These are phyloP conservation scores for Trichoderma aggressivum DNA, from an alignment of 2,329 filamentous ascomycete genomes.

Conservation along the genomic window DNA sequence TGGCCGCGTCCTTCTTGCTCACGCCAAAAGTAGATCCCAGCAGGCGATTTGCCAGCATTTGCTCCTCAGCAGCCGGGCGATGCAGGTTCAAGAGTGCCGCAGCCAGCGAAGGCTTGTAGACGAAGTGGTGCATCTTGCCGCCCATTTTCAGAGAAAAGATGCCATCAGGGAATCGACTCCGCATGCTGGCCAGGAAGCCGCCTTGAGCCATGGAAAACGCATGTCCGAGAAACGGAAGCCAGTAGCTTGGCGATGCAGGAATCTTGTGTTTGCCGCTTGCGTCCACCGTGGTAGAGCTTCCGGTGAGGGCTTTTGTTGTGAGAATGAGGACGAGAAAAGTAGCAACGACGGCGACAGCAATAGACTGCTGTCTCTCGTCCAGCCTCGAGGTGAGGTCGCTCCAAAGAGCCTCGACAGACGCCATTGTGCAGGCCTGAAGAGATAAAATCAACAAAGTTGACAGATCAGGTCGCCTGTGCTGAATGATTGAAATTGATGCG, in stretches of 20 bases:
- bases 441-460: not conserved
- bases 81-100: conserved; percentile 31
- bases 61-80: conserved; percentile 26
- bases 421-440: not conserved
- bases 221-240: conserved; percentile 38
- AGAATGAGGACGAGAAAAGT: conserved; percentile 28
- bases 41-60: conserved; percentile 26
- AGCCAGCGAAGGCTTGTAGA: conserved; percentile 33
- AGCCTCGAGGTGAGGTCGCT: conserved; percentile 8
- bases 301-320: conserved; percentile 26
- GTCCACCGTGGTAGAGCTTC: not conserved
- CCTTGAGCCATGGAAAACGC: conserved; percentile 32
- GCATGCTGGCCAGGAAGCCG: conserved; percentile 31
- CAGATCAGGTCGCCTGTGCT: not conserved
- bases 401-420: conserved; percentile 1
- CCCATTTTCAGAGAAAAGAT: conserved; percentile 36
- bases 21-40: conserved; percentile 35
- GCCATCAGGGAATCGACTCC: conserved; percentile 33
- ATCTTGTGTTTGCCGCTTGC: conserved; percentile 8
- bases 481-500: not conserved
- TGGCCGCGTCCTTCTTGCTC: conserved; percentile 27
- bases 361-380: conserved; percentile 25
- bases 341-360: conserved; percentile 24
- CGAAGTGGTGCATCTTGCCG: conserved; percentile 33
- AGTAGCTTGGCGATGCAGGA: conserved; percentile 27